A percentile compares a stretch with the other conserved stretches of the same genome.
These are phyloP conservation scores for Trametes sanguinea DNA, from an alignment of 768 basidiomycete species.

Conservation along the genomic window DNA sequence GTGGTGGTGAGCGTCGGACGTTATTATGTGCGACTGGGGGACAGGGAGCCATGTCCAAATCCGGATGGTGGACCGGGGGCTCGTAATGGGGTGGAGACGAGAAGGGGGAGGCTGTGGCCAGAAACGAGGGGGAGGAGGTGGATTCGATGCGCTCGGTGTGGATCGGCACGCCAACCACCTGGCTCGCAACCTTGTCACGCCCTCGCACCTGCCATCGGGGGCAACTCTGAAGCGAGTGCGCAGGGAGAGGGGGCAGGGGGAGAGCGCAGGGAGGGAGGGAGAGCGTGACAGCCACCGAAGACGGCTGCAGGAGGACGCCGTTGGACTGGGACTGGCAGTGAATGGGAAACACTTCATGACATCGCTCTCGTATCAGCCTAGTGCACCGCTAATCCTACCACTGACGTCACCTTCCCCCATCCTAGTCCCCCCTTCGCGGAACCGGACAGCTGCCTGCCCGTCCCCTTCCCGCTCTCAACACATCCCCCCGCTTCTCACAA, in stretches of 20 bases:
- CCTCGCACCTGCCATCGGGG: background rate
- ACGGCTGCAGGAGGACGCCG: background rate
- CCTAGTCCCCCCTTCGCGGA: background rate
- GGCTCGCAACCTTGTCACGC: background rate
- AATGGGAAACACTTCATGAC: background rate
- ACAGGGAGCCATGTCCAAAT: constrained; percentile 9
- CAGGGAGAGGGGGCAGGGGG: background rate
- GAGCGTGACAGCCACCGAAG: background rate
- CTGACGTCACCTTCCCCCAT: constrained; percentile 15
- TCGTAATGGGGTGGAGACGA: constrained; percentile 24
- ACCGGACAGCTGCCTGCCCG: background rate
- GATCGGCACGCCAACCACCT: constrained; percentile 11
- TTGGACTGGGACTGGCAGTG: background rate
- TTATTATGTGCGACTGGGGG: constrained; percentile 11
- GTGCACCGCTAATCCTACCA: constrained; percentile 11
- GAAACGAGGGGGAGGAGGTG: constrained; percentile 17
- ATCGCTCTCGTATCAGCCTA: constrained; percentile 3
- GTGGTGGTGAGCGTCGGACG: constrained; percentile 1
- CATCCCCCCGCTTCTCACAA: background rate
- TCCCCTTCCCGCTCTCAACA: background rate
- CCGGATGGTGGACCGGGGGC: constrained; percentile 2
- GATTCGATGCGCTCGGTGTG: constrained; percentile 1
- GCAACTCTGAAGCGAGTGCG: background rate
- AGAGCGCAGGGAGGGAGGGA: background rate
- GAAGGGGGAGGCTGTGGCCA: constrained; percentile 6